Evolutionary conservation across 2,329 filamentous ascomycete species (phyloP).

Genomic region (Neobulgaria alba): DNA sequence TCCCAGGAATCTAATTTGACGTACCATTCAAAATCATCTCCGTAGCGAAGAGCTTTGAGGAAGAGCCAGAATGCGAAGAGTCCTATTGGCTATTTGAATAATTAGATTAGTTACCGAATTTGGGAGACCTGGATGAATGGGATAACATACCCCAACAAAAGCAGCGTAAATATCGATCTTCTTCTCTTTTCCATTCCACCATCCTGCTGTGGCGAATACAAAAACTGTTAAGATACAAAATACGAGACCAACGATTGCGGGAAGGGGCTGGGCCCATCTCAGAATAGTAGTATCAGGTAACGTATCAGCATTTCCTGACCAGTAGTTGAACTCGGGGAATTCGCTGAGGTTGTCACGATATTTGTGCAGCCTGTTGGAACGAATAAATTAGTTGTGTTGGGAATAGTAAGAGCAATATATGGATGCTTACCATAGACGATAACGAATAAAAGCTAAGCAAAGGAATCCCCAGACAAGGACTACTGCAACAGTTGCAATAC

Average conservation of each 20-base stretch:
- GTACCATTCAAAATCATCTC: constrained; percentile 3
- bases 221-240: constrained; percentile 6
- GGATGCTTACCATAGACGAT: constrained; percentile 6
- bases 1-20: constrained; percentile 3
- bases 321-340: constrained; percentile 1
- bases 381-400: too few species aligned
- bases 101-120: too few species aligned
- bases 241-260: constrained; percentile 5
- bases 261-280: constrained; percentile 2
- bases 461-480: constrained; percentile 8
- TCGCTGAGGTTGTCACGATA: neutral
- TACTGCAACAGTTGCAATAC: constrained; percentile 6
- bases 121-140: too few species aligned
- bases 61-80: neutral
- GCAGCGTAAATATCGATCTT: constrained; percentile 1
- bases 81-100: neutral
- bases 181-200: constrained; percentile 5
- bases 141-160: constrained; percentile 4
- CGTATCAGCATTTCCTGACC: neutral
- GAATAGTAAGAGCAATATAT: too few species aligned
- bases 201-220: constrained; percentile 2
- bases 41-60: neutral
- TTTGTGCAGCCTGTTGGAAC: neutral
- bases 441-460: constrained; percentile 10
- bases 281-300: constrained; percentile 1